A percentile compares a stretch with the other conserved stretches of the same genome.
Conservation (phyloP, 345 rosid genomes). For the Aquilaria yunnanensis region DNA sequence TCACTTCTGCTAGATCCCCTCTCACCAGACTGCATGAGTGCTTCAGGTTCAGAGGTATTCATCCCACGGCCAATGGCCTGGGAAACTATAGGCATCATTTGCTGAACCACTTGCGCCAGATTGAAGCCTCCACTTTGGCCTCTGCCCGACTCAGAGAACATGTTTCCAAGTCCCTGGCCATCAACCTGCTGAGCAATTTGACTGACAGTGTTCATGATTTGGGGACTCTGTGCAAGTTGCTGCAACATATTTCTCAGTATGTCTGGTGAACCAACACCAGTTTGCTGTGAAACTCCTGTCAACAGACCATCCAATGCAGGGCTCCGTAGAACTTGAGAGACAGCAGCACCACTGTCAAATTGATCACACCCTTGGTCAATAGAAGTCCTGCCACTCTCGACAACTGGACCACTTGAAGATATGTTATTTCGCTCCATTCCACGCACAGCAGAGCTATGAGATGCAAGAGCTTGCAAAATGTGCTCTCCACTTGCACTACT, state of each 20-base stretch:
- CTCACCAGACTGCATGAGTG: conserved; percentile 22
- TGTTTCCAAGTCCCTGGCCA: conserved; percentile 57
- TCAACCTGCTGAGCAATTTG: conserved; percentile 94
- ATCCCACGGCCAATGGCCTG: conserved; percentile 59
- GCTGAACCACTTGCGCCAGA: conserved; percentile 79
- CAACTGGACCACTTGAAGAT: conserved; percentile 17
- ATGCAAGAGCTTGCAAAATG: conserved; percentile 56
- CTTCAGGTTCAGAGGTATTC: conserved; percentile 22
- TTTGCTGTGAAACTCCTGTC: conserved; percentile 62
- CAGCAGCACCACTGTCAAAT: conserved; percentile 42
- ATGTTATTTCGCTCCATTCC: conserved; percentile 14
- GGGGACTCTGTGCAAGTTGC: conserved; percentile 78
- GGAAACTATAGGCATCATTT: conserved; percentile 94
- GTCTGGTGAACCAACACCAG: conserved; percentile 82
- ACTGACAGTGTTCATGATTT: conserved; percentile 71
- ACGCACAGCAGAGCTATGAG: conserved; percentile 36
- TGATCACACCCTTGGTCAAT: conserved; percentile 36
- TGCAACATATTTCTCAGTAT: conserved; percentile 81
- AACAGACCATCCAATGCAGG: conserved; percentile 71
- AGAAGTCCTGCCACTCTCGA: conserved; percentile 18
- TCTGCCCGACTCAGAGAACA: conserved; percentile 60
- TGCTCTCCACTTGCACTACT: conserved; percentile 37
- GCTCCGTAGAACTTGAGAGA: conserved; percentile 70
- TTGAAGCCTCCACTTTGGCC: conserved; percentile 61
- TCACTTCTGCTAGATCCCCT: conserved; percentile 16